These are phyloP conservation scores for Capsicum pubescens DNA, from an alignment of 257 asterid species.

Conservation along the genomic window DNA sequence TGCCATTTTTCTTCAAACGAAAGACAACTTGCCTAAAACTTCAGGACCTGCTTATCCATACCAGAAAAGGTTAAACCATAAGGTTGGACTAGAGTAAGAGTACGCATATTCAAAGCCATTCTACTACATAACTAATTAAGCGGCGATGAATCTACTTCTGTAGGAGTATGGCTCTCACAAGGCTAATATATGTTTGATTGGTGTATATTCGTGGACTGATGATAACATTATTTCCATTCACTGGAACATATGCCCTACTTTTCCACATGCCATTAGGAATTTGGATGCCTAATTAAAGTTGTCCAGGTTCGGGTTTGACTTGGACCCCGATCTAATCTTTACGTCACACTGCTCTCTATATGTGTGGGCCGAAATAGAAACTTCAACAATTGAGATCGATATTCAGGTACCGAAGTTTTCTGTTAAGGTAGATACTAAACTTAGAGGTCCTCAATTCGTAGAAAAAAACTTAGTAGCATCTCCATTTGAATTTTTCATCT, in stretches of 20 bases:
- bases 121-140: neutral
- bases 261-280: too few relatives aligned
- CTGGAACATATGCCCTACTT: neutral
- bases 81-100: neutral
- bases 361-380: too few relatives aligned
- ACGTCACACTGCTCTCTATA: too few relatives aligned
- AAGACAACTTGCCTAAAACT: neutral
- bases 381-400: too few relatives aligned
- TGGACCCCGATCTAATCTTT: neutral
- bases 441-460: neutral
- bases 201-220: neutral
- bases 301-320: neutral
- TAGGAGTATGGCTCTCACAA: neutral
- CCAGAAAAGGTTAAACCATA: neutral
- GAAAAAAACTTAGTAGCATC: neutral
- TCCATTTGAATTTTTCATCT: too few relatives aligned
- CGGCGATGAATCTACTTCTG: neutral
- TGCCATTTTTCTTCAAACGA: conserved; percentile 47
- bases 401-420: too few relatives aligned
- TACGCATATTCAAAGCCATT: conserved; percentile 13
- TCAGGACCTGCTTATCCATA: neutral
- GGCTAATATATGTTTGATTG: neutral
- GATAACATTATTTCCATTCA: conserved; percentile 4
- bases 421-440: too few relatives aligned
- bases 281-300: neutral